Evolutionary conservation across 306 rosid genomes (phyloP), one percentile per base, ranked within the genome.

Genomic region (Alnus rubra): DNA sequence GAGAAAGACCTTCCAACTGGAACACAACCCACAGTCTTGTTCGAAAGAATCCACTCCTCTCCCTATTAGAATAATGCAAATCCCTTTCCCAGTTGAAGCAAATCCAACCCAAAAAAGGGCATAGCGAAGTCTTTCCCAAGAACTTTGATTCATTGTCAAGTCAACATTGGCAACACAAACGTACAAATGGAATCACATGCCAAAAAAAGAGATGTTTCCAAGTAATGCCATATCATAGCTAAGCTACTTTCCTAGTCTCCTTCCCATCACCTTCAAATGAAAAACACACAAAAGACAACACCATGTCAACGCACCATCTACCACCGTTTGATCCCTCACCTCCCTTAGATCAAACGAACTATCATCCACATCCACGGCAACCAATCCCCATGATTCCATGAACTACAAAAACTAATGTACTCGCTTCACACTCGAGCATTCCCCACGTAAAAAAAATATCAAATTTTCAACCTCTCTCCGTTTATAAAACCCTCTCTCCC

Each of bases 1-100:
- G 68, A 70, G 64, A 63, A 1, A 88, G 85, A 82, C 84, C 89
- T 78, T 78, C 81, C 78, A 85, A 58, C 79, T 89, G 97, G 97
- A 92, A 88, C 78, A 78, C 91, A 2, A 75, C 82, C 28, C 92
- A 90, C 81, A 52, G 82, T 45, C 80, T 85, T 39, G 90, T 92
- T 23, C 82, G 70, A 74, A 59, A 83, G 4, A 87, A 83, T 53
- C 88, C 89, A 12, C 88, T 94, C 12, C 92, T 94, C 74, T 84
- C 87, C 60, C 79, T 92, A 56, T 64, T 92, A 48, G 96, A 94
- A 79, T 63, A 78, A 74, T 92, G 92, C 84, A 80, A 85, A 65
- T 84, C 89, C 58, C 45, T 92, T 67, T 58, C 82, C 73, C 94
- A 94, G 50, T 75, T 94, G 85, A 92, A 80, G 89, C 90, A 88